phyloP scores from a whole-genome alignment of 306 rosid species.

The Prunus dulcis region DNA sequence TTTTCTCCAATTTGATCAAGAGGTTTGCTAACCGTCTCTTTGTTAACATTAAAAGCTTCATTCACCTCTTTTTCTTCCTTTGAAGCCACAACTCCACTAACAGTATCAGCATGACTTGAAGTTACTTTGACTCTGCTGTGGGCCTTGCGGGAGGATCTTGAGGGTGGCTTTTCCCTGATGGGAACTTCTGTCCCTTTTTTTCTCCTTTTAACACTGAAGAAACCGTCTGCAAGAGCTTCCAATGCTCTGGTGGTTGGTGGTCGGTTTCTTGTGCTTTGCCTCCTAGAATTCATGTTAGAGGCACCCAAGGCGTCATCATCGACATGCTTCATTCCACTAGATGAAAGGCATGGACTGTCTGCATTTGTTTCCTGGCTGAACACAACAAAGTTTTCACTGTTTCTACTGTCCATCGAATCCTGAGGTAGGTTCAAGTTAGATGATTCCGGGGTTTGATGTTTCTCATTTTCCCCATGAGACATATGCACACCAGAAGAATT shows the following conservation, averaged over 20 bases:
- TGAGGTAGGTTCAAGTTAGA: conserved; percentile 28
- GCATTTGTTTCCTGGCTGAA: conserved; percentile 13
- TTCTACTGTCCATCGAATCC: conserved; percentile 30
- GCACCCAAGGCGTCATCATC: conserved; percentile 19
- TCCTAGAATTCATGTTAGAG: conserved; percentile 40
- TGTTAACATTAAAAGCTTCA: conserved; percentile 30
- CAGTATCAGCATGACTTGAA: conserved; percentile 28
- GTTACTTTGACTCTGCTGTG: conserved; percentile 36
- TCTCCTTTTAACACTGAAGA: conserved; percentile 40
- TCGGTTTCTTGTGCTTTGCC: conserved; percentile 75
- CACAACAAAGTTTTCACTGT: conserved; percentile 11
- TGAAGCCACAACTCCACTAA: conserved; percentile 16
- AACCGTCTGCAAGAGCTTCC: conserved; percentile 66
- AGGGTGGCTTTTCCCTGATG: conserved; percentile 20
- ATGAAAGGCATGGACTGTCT: conserved; percentile 20
- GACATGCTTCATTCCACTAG: conserved; percentile 18
- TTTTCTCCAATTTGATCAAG: conserved; percentile 32
- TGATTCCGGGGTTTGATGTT: conserved; percentile 31
- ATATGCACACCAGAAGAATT: conserved; percentile 20
- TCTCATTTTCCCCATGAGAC: conserved; percentile 31
- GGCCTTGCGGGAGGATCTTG: conserved; percentile 43
- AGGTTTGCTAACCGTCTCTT: conserved; percentile 23
- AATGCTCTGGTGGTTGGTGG: conserved; percentile 68
- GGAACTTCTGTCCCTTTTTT: conserved; percentile 25
- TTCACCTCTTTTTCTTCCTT: conserved; percentile 42